Evolutionary conservation across 2,329 filamentous ascomycete species (phyloP), one percentile per base, ranked within the genome.

Genomic region (Lecanicillium sp.): DNA sequence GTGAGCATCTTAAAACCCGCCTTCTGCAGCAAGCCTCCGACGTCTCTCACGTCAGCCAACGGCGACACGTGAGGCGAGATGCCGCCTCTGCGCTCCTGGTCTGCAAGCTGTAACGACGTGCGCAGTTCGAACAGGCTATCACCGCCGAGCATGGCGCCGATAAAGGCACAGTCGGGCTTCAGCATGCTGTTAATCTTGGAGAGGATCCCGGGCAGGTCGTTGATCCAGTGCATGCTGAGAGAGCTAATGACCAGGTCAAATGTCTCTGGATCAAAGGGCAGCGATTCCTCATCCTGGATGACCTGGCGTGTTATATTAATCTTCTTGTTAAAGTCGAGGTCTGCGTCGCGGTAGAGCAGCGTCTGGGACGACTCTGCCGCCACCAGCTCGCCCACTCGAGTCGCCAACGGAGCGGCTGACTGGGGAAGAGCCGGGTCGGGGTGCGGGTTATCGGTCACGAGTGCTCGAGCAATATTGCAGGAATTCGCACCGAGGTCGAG

Each of bases 1-100:
- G 94, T 98, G 51, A 97, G 70, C 69, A 98, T 84, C 61, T 89
- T 94, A 69, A 97, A 98, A 14, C 89, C 88, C 1, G 90, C 86
- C 46, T 82, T 81, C 49, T 86, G 84, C 45, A 98, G 65, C 39
- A 98, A 65, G 2, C 88, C 89, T 3, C 92, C 92, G 1, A 97
- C 77, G 56, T 98, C 94, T 14, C 85, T 75, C 9, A 96, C 87
- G 59, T 98, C 89, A 1, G 90, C 92, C 15, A 98, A 63, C 3
- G 92, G 92, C 4, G 87, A 95, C 17, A 95, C 83, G 54, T 90
- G 88, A 2, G 88, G 89, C 6, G 84, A 85, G 35, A 98, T 84
- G 19, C 92, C 92, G n/a, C 92, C 92, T 15, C 85, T 74, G 13
- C 90, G 75, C 54, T 98, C 92, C 52, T 87, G 77, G 59, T 96